A percentile compares a stretch with the other conserved stretches of the same genome.
These are phyloP conservation scores for Psophocarpus tetragonolobus DNA, from an alignment of 306 rosid species.

Conservation along the genomic window DNA sequence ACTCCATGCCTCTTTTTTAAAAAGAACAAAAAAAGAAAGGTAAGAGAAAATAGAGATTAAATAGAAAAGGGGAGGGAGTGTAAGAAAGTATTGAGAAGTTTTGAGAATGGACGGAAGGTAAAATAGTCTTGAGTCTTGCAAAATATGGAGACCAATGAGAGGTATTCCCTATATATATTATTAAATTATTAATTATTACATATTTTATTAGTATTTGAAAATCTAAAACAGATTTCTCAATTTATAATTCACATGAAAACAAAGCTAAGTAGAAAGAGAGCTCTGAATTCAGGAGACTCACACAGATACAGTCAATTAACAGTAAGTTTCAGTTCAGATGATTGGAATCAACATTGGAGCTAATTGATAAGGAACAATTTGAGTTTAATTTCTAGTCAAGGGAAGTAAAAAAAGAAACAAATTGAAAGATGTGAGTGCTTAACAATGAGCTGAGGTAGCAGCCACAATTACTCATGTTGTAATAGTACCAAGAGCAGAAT, in stretches of 20 bases:
- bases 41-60: neutral
- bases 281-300: neutral
- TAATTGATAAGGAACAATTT: neutral
- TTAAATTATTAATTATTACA: too few species aligned
- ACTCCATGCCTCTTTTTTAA: neutral
- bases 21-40: neutral
- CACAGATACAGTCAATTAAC: neutral
- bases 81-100: neutral
- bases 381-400: neutral
- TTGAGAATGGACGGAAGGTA: neutral
- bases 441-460: neutral
- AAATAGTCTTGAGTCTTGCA: neutral
- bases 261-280: neutral
- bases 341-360: neutral
- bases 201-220: neutral
- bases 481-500: neutral
- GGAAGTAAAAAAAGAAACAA: neutral
- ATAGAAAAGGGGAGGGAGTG: neutral
- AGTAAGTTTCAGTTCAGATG: neutral
- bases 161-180: neutral
- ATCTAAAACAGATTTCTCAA: neutral
- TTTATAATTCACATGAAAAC: neutral
- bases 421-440: neutral
- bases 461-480: neutral
- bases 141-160: neutral